Base-by-base conservation (phyloP, 2,329 filamentous ascomycete genomes). In the Botrytis pseudocinerea region DNA sequence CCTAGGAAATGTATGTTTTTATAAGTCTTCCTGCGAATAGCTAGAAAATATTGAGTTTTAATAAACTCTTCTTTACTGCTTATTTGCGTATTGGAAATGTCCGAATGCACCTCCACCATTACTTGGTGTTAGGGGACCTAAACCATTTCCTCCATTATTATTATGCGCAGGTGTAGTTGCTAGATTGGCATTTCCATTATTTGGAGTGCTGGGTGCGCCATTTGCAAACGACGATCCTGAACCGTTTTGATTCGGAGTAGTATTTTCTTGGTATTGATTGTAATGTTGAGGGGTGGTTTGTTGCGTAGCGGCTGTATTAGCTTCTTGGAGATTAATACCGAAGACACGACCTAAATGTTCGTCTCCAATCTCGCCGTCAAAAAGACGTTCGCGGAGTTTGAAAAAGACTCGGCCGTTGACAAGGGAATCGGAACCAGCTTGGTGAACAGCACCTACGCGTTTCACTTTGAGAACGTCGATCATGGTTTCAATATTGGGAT, bases 401-500 rank as follows among this genome's bases (percentile, higher is more conserved):
- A 97, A 99, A 84, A 98, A 99, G 44, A 98, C 94, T 78, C 92
- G 92, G 66, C 96, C 96, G 0, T 96, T 99, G 44, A 99, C 88
- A 78, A 98, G 89, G 32, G 94, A 95, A 82, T 99, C 96, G 0
- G 93, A 97, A 42, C 95, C 96, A 57, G 95, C 96, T 81, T 97
- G 95, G 82, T 99, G 96, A 69, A 94, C 93, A 48, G 91, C 89
- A 18, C 96, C 96, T 46, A 97, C 87, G 66, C 96, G 90, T 84
- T 96, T 94, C 73, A 98, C 92, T 79, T 94, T 95, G 75, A 99
- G 89, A 74, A 95, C 93, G 76, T 98, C 95, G 20, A 95, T 95
- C 77, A 98, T 93, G 82, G 96, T 94, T 82, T 98, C 95, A 25
- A 99, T 87, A 2, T 94, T 94, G 1, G 93, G 95, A 82, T 98